Base-by-base conservation (phyloP, 2,329 filamentous ascomycete genomes). In the Diaporthe eres region DNA sequence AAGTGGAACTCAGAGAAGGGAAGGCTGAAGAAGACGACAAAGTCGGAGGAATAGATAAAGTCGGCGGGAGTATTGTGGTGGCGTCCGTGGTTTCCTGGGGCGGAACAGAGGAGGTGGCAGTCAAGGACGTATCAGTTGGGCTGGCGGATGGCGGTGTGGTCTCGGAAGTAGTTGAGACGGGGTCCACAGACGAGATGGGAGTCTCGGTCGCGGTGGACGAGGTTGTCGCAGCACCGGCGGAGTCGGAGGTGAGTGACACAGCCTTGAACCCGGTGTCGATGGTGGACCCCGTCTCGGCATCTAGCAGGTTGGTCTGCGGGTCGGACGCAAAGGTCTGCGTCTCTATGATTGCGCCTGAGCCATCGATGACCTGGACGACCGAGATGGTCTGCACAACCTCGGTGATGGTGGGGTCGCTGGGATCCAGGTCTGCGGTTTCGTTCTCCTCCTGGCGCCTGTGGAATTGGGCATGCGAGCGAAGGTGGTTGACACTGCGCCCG, bases 371-470 rank as follows among this genome's bases (percentile, higher is more conserved):
- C 78, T 90, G 86, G 74, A 91, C 82, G 80, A 91, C 84, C 37
- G 89, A 90, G 77, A 91, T 82, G 79, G 90, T 91, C 81, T 90
- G 86, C 72, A 90, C 84, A 79, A 91, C 84, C 76, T 84, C 82
- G 19, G 85, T 87, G 79, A 89, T 82, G 79, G 84, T 82, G 68
- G 80, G 75, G 31, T 83, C 81, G 65, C 77, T 67, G 57, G 81
- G 77, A 75, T 80, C 80, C 77, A 78, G 76, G 75, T 77, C 71
- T 76, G 74, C 73, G 63, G 63, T 55, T 65, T 61, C 42, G 67
- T 60, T 74, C 65, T 78, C 76, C 72, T 72, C 49, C 79, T 81
- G 77, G 76, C 81, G 82, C 75, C 80, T 79, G 39, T 82, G 79
- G 39, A 81, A 78, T 49, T 80, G 76, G 55, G 78, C 75, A 55